Evolutionary conservation across 176 grass and related monocot species (phyloP).

Genomic region (Aegilops speltoides): DNA sequence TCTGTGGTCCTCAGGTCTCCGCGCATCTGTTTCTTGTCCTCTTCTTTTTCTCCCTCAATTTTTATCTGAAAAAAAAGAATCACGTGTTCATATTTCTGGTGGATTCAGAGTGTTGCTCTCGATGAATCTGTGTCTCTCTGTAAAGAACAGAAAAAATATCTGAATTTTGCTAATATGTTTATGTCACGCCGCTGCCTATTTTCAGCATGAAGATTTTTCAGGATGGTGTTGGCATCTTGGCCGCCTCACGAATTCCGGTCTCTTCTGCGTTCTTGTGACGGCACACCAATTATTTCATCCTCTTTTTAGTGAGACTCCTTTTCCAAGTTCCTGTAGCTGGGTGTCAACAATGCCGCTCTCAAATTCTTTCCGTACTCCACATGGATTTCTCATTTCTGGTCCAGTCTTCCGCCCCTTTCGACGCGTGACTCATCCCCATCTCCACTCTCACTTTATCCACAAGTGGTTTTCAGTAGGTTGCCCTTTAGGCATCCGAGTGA

Average conservation of each 20-base stretch:
- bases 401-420: background rate
- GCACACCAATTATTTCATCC: background rate
- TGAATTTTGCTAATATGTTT: background rate
- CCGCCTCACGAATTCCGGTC: background rate
- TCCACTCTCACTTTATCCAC: background rate
- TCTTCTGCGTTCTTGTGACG: background rate
- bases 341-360: background rate
- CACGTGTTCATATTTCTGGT: background rate
- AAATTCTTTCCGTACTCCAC: background rate
- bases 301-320: background rate
- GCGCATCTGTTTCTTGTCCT: constrained; percentile 22
- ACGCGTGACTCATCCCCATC: background rate
- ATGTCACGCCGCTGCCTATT: background rate
- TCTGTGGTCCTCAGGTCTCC: constrained; percentile 39
- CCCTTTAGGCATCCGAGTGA: background rate
- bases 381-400: background rate
- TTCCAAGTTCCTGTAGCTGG: background rate
- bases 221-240: background rate
- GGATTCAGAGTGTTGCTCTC: background rate
- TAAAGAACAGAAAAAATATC: background rate
- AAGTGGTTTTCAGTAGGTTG: background rate
- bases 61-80: background rate
- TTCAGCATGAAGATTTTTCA: background rate
- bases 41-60: background rate
- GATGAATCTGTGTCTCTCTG: background rate